These are phyloP conservation scores for Juncus inflexus DNA, from an alignment of 176 grass and related monocot genomes.

Conservation along the genomic window DNA sequence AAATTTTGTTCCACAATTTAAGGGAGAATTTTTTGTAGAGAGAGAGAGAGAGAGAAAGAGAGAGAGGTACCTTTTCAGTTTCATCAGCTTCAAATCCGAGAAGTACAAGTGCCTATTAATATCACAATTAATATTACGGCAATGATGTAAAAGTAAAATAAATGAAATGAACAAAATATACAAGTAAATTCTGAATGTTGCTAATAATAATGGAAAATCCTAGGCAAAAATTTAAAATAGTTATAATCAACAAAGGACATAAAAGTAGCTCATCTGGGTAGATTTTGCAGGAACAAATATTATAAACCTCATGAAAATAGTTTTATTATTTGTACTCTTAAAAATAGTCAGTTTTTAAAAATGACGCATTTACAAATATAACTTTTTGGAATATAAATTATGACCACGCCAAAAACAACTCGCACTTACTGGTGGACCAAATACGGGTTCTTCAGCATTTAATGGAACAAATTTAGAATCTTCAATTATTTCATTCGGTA, in stretches of 20 bases:
- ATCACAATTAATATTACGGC: constrained; percentile 2
- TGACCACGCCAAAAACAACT: neutral
- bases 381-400: too few species aligned
- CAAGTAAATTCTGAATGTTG: too few species aligned
- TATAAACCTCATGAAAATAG: too few species aligned
- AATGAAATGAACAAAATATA: neutral
- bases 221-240: too few species aligned
- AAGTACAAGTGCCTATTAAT: constrained; percentile 60
- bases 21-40: neutral
- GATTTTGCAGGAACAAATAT: too few species aligned
- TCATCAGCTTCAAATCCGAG: constrained; percentile 72
- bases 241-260: too few species aligned
- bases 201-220: too few species aligned
- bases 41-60: neutral
- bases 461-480: constrained; percentile 85
- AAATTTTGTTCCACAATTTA: neutral
- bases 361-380: too few species aligned
- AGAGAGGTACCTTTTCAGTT: constrained; percentile 49
- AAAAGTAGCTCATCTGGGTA: too few species aligned
- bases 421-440: constrained; percentile 74
- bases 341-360: too few species aligned
- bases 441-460: constrained; percentile 72
- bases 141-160: neutral
- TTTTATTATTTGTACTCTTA: too few species aligned
- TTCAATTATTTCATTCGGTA: constrained; percentile 50